Evolutionary conservation across 176 grass and related monocot species (phyloP), one percentile per base, ranked within the genome.

Genomic region (Juncus inflexus): DNA sequence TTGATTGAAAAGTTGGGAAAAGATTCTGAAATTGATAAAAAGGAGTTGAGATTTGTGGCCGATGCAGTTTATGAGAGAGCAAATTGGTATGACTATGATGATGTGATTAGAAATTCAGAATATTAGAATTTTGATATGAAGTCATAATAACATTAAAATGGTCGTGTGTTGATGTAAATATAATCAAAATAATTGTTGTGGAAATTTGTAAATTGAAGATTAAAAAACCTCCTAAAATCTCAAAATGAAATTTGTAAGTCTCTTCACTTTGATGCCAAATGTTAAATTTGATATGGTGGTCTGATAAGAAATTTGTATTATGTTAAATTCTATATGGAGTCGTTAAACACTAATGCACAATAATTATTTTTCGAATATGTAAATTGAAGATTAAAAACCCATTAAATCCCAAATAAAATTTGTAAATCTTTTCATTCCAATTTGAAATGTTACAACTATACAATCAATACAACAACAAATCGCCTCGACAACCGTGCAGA

Each of bases 11-110:
- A 83, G 64, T 81, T 99, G 52, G 74, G 80, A 62, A 8, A 67
- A 64, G 92, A 91, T 19, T 82, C 82, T 7, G 81, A 69, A 43
- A 89, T 97, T 12, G 87, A 97, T 74, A 86, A 84, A 82, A 97
- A 82, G 62, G 88, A 97, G 52, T 75, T 97, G 36, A 82, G 78
- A 67, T 85, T 97, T 11, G 82, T 97, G 50, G 75, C 80, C 7
- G 87, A 82, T 3, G 72, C 77, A 37, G 52, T 84, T 7, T 91
- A 89, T 4, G 83, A 91, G 78, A 97, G 87, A 75, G 84, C 92
- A 6, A 73, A 91, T 79, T 68, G 52, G 60, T 52, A 83, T 54
- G 79, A 89, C 9, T 80, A 97, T 76, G 85, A 91, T 47, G 70
- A 53, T 50, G 71, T 83, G 71, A 81, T 97, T 37, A 74, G 76